Base-by-base conservation (phyloP, 768 basidiomycete species). In the Tephrocybe sp. region DNA sequence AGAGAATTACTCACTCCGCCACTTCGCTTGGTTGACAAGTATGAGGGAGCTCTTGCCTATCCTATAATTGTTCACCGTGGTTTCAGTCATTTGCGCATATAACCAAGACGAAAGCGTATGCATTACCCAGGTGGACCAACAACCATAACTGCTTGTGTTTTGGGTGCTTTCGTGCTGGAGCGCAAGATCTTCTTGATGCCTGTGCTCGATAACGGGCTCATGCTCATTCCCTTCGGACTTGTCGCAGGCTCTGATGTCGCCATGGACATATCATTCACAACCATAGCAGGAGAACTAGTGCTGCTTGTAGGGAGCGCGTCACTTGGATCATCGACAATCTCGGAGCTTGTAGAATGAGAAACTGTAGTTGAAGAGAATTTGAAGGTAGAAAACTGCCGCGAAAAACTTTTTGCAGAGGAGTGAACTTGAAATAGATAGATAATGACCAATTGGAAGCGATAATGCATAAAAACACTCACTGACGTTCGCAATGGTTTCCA, bases 11-110 rank as follows among this genome's bases (percentile, higher is more conserved):
- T 62, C 58, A 82, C 84, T 75, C 68, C 85, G 66, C 86, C 86
- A 88, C 62, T 81, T 82, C 4, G 85, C 83, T 63, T 88, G 86
- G 55, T 87, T 79, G 5, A 75, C 80, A 20, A 87, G 69, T 48
- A 89, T 73, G 49, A 89, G 76, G 0, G 85, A 85, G 55, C 84
- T 87, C 64, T 89, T 89, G n/a, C 85, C 85, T n/a, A 83, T 79
- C 10, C 86, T 78, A 43, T 2, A 31, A 20, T 30, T 16, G 10
- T 13, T 26, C 6, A 41, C 10, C 20, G 11, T 4, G 16, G 16
- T 60, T 32, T 58, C 53, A n/a, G 22, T 39, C 4, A 14, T 6
- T 43, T 22, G 5, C 30, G 30, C 41, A 32, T 26, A 22, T 41
- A 35, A 31, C 70, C 10, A 10, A 8, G 14, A 13, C 12, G 10